These are phyloP conservation scores for Keithomyces neogunnii DNA, from an alignment of 2,329 filamentous ascomycete genomes.

Conservation along the genomic window DNA sequence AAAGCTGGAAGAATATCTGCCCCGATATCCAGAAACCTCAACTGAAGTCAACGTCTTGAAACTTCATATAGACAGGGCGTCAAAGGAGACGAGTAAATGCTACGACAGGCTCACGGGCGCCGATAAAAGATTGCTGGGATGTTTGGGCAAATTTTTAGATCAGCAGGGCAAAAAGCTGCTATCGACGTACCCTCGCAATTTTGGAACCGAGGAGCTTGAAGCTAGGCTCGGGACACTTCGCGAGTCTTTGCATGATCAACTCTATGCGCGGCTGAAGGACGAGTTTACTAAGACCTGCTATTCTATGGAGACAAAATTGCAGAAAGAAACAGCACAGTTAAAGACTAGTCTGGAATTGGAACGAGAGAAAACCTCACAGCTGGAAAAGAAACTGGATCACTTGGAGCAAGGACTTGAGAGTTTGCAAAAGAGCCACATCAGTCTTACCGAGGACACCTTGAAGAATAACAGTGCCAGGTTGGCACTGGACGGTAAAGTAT, in stretches of 20 bases:
- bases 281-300: neutral
- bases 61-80: slow-evolving; percentile 9
- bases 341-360: slow-evolving; percentile 3
- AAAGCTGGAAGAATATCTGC: slow-evolving; percentile 10
- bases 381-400: slow-evolving; percentile 19
- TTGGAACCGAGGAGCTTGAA: slow-evolving; percentile 1
- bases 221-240: neutral
- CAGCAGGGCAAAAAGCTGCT: neutral
- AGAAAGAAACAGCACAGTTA: slow-evolving; percentile 3
- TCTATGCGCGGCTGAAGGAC: neutral
- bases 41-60: slow-evolving; percentile 12
- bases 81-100: slow-evolving; percentile 7
- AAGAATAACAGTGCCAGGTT: neutral
- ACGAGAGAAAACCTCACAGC: slow-evolving; percentile 6
- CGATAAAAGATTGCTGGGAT: slow-evolving; percentile 7
- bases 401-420: slow-evolving; percentile 7
- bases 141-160: slow-evolving; percentile 1
- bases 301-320: neutral
- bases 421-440: slow-evolving; percentile 1
- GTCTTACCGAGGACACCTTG: neutral
- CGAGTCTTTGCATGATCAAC: neutral
- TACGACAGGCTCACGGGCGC: slow-evolving; percentile 4
- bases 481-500: neutral
- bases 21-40: slow-evolving; percentile 14
- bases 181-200: neutral